Evolutionary conservation across 345 rosid genomes (phyloP).

Genomic region (Cardiospermum halicacabum): DNA sequence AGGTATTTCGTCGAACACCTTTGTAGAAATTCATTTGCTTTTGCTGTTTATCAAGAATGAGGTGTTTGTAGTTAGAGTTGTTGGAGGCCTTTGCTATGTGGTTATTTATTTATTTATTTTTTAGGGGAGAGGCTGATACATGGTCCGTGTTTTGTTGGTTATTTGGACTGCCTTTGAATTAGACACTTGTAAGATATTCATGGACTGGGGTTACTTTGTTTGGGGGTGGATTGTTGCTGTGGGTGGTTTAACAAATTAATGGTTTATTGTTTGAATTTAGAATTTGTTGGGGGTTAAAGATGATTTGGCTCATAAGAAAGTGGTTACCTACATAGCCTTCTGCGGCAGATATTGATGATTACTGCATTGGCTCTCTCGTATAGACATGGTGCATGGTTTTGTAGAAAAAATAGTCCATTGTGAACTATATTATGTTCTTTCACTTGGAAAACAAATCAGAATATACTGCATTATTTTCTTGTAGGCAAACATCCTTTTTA

Average conservation of each 20-base stretch:
- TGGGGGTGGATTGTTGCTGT: background rate
- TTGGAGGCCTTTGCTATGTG: background rate
- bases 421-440: background rate
- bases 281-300: background rate
- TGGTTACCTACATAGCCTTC: background rate
- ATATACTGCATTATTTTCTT: background rate
- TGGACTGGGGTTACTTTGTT: background rate
- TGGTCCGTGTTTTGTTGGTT: background rate
- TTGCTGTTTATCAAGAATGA: background rate
- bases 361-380: background rate
- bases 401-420: background rate
- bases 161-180: background rate
- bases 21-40: background rate
- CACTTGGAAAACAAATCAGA: background rate
- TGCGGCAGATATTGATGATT: background rate
- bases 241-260: background rate
- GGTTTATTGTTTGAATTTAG: background rate
- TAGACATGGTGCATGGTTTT: background rate
- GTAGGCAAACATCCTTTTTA: background rate
- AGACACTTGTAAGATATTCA: background rate
- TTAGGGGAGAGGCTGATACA: background rate
- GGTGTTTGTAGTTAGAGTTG: background rate
- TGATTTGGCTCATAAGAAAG: background rate
- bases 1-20: conserved; percentile 19
- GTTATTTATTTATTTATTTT: background rate